Base-by-base conservation (phyloP, 768 basidiomycete species). In the Mycena galopus region DNA sequence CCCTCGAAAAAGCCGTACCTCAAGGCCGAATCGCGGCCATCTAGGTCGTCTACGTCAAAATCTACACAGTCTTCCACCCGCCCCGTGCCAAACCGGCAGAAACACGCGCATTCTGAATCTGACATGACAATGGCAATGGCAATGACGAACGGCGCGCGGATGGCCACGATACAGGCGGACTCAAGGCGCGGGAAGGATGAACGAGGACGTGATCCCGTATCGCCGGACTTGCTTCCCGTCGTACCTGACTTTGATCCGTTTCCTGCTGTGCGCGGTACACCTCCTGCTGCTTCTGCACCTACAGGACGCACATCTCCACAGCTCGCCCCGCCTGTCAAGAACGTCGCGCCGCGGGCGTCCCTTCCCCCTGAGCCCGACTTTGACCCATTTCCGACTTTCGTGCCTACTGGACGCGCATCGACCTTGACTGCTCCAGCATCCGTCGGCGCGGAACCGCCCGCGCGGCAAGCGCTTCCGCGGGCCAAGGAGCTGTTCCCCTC, bases 161-260 rank as follows among this genome's bases (percentile, higher is more conserved):
- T 25, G 21, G 4, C 42, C 42, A 47, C 44, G 21, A n/a, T n/a
- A 47, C 44, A 47, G 8, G 19, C 44, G 44, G 19, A 47, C n/a
- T n/a, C 21, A 8, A 19, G 9, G n/a, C n/a, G 17, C 17, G 44
- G 44, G n/a, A 19, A 47, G 44, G n/a, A n/a, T n/a, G n/a, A n/a
- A n/a, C n/a, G n/a, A n/a, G n/a, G 47, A 8, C 7, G n/a, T 8
- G 42, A 23, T 14, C 47, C n/a, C 17, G 50, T 27, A 12, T 11
- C 53, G 55, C 25, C 7, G 8, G 66, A 44, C 19, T 2, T 21
- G 10, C 42, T 67, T 9, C 42, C 57, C 30, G 14, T 42, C 23
- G 32, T 23, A 12, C 66, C 66, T 11, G 32, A 44, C 56, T 59
- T 59, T 14, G 57, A 59, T 23, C 57, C 57, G 6, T 59, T 59